Base-by-base conservation (phyloP, 2,329 filamentous ascomycete genomes). In the Neurospora crassa region DNA sequence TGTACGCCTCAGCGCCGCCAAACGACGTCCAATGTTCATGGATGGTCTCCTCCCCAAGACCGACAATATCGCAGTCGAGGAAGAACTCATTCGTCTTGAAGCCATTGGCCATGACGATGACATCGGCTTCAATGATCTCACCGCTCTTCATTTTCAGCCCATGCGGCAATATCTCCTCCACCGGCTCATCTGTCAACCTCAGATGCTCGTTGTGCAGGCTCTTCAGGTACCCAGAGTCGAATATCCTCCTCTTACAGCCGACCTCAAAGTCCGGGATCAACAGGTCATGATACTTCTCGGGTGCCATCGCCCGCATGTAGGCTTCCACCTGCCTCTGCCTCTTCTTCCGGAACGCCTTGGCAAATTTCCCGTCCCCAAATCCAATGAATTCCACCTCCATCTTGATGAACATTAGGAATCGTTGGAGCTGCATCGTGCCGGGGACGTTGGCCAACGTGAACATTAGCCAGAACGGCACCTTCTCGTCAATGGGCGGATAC, bases 201-300 rank as follows among this genome's bases (percentile, higher is more conserved):
- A 83, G 40, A 8, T 88, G 88, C 0, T 83, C 79, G 3, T 84
- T 78, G 45, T 88, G 81, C 45, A 91, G 78, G 53, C 82, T 81
- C 16, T 81, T 75, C 24, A 88, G 82, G 81, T 90, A 91, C 1
- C 81, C 82, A 2, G 84, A 82, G 72, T 90, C 88, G 70, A 86
- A 86, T 70, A 91, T 85, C 16, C 88, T 83, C n/a, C 89, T 81
- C 79, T 90, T 91, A 79, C 89, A 91, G 1, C 88, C 88, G 16
- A 90, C 78, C 67, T 84, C 83, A 71, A 89, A 91, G 68, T 90
- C 84, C 0, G 89, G 89, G 0, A 88, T 87, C 43, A 91, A 77
- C 7, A 89, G 82, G 40, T 88, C 85, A 73, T 88, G 86, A 72
- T 90, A 91, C 78, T 89, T 86, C 68, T 84, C 80, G 0, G 89